Evolutionary conservation across 2,329 filamentous ascomycete genomes (phyloP), one percentile per base, ranked within the genome.

Genomic region (Aspergillus texensis): DNA sequence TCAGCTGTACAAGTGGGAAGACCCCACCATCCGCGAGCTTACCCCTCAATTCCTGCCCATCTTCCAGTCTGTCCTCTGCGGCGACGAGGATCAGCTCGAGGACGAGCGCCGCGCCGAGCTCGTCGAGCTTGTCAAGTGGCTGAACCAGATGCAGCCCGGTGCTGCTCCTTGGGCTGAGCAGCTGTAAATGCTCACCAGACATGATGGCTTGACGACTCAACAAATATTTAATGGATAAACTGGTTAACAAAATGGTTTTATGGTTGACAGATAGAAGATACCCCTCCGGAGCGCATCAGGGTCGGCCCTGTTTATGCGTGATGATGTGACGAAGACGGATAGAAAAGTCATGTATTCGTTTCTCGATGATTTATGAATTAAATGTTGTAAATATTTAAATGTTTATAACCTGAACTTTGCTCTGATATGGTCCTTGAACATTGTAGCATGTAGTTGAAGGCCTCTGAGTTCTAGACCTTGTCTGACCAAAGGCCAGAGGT

Each of bases 1-100:
- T 78, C 89, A 91, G 79, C 86, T 98, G 68, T 97, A 83, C 73
- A 81, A 81, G 68, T 79, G 78, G 74, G 79, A 82, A 65, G 79
- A 83, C 66, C 67, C 76, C 24, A 82, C 79, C 53, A 76, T 83
- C 64, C 77, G 77, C 57, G 74, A 78, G 54, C 77, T 83, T 32
- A 84, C 82, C 4, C 80, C 80, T 3, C 77, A 78, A 56, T 74
- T 84, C 50, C 73, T 82, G 36, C 80, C 82, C 19, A 74, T 83
- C 69, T 81, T 84, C 75, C 77, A 82, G 70, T 72, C 79, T 32
- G 82, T 83, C 21, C 75, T 83, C 26, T 76, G 72, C 58, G 78
- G 78, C 55, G 79, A 81, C 21, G 73, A 77, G 59, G 78, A 82
- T 61, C 81, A 83, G 71, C 72, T 84, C 32, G 80, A 82, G 63